Base-by-base conservation (phyloP, 805 yeast genomes). In the Saccharomycopsis babjevae region DNA sequence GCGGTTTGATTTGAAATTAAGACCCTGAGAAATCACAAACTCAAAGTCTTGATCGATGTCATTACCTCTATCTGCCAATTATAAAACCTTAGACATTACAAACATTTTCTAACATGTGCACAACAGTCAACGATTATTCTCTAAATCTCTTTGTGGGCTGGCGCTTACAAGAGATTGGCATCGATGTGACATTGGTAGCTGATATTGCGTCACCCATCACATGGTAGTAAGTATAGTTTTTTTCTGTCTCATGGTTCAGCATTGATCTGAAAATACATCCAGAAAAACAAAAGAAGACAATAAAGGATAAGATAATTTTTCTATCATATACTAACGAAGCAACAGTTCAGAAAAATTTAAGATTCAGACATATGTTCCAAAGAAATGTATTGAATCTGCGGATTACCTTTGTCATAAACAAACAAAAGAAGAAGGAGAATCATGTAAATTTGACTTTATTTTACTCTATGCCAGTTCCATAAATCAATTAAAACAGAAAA, bases 111-210 rank as follows among this genome's bases (percentile, higher is more conserved):
- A 46, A 46, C 52, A 22, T 22, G 30, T 40, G 38, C 22, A 10
- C 22, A 22, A 50, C 25, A 60, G 63, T 60, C 15, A 57, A 61
- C 52, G 63, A 61, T 30, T 36, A 22, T 25, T 59, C 59, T 7
- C 20, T 59, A 20, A 61, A 61, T 36, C 34, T 50, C 34, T 56
- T 43, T 40, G 8, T 58, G 25, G 50, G 61, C 11, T 61, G 59
- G 58, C 52, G 57, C 34, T 50, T 61, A 20, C 28, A 28, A 11
- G 28, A 56, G 22, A 25, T 56, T 40, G 59, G 59, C 3, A 25
- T 43, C 22, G 28, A 39, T 38, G 50, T 52, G 10, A 32, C 46
- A 5, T 39, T 61, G 18, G 20, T 61, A 18, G 20, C 61, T 8
- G 43, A 58, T 32, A 38, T 30, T 25, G 39, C 11, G 22, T 20